Conservation (phyloP, 345 rosid genomes). For the Streptanthus diversifolius region DNA sequence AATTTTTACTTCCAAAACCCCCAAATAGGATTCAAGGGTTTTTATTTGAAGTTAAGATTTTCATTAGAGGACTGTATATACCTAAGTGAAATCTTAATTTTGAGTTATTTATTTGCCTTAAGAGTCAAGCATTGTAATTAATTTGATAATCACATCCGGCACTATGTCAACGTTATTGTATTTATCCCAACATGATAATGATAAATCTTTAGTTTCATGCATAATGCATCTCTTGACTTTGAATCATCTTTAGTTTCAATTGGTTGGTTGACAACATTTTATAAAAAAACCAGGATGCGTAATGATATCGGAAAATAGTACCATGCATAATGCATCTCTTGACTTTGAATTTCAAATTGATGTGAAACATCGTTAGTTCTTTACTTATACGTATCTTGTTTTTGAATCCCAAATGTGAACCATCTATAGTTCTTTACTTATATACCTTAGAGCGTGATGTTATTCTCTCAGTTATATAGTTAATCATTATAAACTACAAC, state of each 20-base stretch:
- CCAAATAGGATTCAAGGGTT: neutral
- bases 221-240: neutral
- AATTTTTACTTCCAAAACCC: neutral
- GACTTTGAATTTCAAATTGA: slow-evolving; percentile 1
- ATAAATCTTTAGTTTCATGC: neutral
- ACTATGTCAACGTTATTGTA: neutral
- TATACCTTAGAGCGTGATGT: neutral
- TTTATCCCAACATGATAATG: neutral
- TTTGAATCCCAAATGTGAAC: slow-evolving; percentile 5
- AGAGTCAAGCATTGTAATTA: neutral
- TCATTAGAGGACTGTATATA: neutral
- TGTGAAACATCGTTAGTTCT: neutral
- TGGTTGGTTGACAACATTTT: neutral
- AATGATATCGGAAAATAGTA: neutral
- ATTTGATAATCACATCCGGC: neutral
- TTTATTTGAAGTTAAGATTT: neutral
- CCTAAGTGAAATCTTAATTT: neutral
- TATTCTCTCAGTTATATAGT: neutral
- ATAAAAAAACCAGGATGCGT: neutral
- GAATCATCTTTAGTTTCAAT: neutral
- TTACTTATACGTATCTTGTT: neutral
- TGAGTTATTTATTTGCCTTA: neutral
- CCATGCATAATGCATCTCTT: slow-evolving; percentile 8
- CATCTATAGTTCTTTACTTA: neutral
- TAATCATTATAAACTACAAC: slow-evolving; percentile 1